phyloP scores from a whole-genome alignment of 2,329 filamentous ascomycete species.

The Pyrenophora seminiperda region DNA sequence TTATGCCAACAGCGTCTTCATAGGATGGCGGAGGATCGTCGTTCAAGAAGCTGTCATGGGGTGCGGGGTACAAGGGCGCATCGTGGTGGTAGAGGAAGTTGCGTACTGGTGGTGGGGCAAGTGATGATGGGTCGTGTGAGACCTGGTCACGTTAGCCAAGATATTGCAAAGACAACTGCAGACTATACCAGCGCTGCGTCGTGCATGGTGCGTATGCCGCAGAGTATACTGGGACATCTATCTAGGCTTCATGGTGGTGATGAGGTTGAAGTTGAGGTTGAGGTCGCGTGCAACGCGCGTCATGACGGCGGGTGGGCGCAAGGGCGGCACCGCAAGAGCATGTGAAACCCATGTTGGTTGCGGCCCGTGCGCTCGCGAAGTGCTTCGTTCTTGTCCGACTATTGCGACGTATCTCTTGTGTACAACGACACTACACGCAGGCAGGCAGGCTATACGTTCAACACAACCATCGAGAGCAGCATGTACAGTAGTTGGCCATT shows the following conservation, averaged over 20 bases:
- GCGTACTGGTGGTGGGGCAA: conserved; percentile 17
- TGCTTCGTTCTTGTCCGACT: conserved; percentile 26
- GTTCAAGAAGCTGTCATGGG: conserved; percentile 13
- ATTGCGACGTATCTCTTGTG: conserved; percentile 20
- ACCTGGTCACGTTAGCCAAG: conserved; percentile 6
- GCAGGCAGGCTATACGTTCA: conserved; percentile 21
- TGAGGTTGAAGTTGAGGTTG: conserved; percentile 12
- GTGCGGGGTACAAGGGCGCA: conserved; percentile 8
- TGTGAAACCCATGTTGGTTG: conserved; percentile 21
- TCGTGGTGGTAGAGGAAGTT: conserved; percentile 11
- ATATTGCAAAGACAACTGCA: background rate
- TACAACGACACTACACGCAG: conserved; percentile 15
- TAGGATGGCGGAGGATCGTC: conserved; percentile 44
- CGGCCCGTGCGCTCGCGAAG: conserved; percentile 21
- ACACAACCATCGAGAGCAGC: conserved; percentile 23
- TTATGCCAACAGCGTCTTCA: conserved; percentile 36
- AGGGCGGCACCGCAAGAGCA: conserved; percentile 10
- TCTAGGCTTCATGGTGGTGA: conserved; percentile 12
- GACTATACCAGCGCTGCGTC: conserved; percentile 11
- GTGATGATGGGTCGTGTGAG: conserved; percentile 13
- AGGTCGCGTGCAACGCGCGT: conserved; percentile 21
- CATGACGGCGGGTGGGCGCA: too few species aligned
- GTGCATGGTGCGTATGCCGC: conserved; percentile 14
- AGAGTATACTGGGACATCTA: background rate
- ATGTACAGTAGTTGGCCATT: conserved; percentile 35